Evolutionary conservation across 371 early-diverging fungal genomes (phyloP).

Genomic region (Vavraia culicis): DNA sequence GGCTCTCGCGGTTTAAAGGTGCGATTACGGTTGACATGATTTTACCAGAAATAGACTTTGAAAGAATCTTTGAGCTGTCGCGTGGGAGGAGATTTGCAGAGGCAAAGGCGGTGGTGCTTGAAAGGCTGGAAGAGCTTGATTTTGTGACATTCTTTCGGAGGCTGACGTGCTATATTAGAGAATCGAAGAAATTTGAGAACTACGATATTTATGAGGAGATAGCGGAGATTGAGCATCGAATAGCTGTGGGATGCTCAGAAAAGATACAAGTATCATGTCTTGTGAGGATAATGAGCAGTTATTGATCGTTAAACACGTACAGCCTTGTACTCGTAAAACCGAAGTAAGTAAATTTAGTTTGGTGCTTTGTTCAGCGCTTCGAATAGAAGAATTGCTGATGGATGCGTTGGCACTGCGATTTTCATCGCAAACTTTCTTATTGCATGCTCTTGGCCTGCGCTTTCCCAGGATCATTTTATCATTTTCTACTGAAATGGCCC

Average conservation of each 20-base stretch:
- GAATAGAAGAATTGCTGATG: too few species aligned
- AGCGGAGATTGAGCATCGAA: constrained; percentile 34
- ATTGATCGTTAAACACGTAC: too few species aligned
- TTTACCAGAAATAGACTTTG: constrained; percentile 3
- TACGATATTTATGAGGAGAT: constrained; percentile 30
- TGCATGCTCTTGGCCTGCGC: too few species aligned
- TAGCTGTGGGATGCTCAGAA: constrained; percentile 36
- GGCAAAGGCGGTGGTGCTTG: constrained; percentile 1
- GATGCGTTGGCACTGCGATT: too few species aligned
- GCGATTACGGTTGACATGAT: constrained; percentile 27
- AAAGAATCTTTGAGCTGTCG: constrained; percentile 18
- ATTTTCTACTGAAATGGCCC: too few species aligned
- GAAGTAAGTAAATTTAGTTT: too few species aligned
- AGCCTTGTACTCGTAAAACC: too few species aligned
- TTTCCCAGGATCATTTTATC: too few species aligned
- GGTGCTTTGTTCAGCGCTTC: too few species aligned
- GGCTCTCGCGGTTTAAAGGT: constrained; percentile 22
- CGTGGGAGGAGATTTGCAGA: constrained; percentile 6
- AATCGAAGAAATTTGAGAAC: constrained; percentile 11
- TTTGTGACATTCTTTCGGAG: constrained; percentile 11
- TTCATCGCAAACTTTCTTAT: too few species aligned
- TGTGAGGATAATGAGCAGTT: too few species aligned
- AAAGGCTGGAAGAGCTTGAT: constrained; percentile 16
- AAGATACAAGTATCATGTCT: constrained; percentile 23
- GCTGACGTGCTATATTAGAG: constrained; percentile 19